Percentiles rank a stretch among this genome's conserved stretches.
Conservation (phyloP, 1,284 basidiomycete genomes). For the Coniferiporia sulphurascens region DNA sequence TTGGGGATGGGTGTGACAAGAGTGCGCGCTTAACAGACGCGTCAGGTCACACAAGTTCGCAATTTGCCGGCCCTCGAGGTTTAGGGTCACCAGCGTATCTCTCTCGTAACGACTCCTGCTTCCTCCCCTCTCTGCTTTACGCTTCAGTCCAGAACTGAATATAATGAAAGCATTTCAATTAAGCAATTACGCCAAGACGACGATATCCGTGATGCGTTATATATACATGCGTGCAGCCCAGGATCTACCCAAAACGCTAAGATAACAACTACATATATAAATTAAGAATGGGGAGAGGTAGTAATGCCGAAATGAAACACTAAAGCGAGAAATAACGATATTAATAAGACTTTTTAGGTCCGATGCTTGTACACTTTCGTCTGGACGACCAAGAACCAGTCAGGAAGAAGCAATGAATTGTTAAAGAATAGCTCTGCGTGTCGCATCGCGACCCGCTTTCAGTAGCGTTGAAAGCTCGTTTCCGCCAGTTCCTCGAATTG, state of each 20-base stretch:
- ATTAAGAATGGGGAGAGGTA: no score
- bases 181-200: background rate
- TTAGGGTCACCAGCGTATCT: no score
- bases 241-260: background rate
- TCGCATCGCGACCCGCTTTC: conserved; percentile 87
- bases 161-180: no score
- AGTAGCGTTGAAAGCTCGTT: conserved; percentile 77
- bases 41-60: conserved; percentile 1
- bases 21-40: conserved; percentile 2
- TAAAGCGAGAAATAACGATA: background rate
- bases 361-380: no score
- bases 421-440: conserved; percentile 49
- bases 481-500: conserved; percentile 83
- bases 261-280: no score
- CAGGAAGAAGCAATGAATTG: background rate
- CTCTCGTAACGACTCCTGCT: background rate
- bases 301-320: background rate
- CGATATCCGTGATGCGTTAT: background rate
- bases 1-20: background rate
- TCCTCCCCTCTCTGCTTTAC: no score
- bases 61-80: no score
- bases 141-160: no score
- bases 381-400: no score
- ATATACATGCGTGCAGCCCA: background rate
- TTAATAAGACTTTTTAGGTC: background rate